A percentile compares a stretch with the other conserved stretches of the same genome.
These are phyloP conservation scores for Collybia sordida DNA, from an alignment of 768 basidiomycete species.

Conservation along the genomic window DNA sequence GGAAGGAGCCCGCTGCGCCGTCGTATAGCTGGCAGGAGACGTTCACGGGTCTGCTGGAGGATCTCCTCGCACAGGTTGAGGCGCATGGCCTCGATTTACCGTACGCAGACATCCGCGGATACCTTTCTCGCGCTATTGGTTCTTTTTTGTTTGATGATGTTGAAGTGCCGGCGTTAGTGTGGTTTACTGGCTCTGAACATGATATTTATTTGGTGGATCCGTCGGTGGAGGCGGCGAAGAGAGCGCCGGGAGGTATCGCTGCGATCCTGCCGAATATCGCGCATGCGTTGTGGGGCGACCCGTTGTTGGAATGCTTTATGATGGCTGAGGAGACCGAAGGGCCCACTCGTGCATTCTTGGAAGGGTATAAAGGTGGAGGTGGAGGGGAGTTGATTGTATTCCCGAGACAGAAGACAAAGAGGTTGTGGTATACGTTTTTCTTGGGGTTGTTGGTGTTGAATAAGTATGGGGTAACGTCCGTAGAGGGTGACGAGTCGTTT, in stretches of 20 bases:
- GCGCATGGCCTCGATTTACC: slow-evolving; percentile 27
- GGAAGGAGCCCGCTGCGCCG: slow-evolving; percentile 28
- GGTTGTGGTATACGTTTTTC: slow-evolving; percentile 75
- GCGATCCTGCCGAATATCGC: slow-evolving; percentile 50
- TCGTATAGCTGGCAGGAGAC: slow-evolving; percentile 78
- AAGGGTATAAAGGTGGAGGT: slow-evolving; percentile 58
- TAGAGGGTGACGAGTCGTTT: slow-evolving; percentile 9
- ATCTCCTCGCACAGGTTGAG: slow-evolving; percentile 46
- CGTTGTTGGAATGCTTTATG: slow-evolving; percentile 69
- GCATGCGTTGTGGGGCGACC: slow-evolving; percentile 75
- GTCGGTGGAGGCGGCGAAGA: slow-evolving; percentile 3
- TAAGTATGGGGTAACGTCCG: slow-evolving; percentile 25
- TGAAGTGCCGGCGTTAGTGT: slow-evolving; percentile 66
- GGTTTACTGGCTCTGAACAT: slow-evolving; percentile 59
- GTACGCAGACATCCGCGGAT: slow-evolving; percentile 42
- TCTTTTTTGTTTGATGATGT: slow-evolving; percentile 78
- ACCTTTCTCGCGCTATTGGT: slow-evolving; percentile 69
- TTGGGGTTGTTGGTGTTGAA: slow-evolving; percentile 54
- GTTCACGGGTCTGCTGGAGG: slow-evolving; percentile 61
- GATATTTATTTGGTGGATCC: slow-evolving; percentile 53
- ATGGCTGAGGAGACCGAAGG: slow-evolving; percentile 29
- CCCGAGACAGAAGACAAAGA: slow-evolving; percentile 69
- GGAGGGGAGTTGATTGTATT: slow-evolving; percentile 54
- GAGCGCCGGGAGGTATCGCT: slow-evolving; percentile 29
- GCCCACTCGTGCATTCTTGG: slow-evolving; percentile 49